Conservation (phyloP, 441 rosid genomes). For the Aquilaria agallochum region DNA sequence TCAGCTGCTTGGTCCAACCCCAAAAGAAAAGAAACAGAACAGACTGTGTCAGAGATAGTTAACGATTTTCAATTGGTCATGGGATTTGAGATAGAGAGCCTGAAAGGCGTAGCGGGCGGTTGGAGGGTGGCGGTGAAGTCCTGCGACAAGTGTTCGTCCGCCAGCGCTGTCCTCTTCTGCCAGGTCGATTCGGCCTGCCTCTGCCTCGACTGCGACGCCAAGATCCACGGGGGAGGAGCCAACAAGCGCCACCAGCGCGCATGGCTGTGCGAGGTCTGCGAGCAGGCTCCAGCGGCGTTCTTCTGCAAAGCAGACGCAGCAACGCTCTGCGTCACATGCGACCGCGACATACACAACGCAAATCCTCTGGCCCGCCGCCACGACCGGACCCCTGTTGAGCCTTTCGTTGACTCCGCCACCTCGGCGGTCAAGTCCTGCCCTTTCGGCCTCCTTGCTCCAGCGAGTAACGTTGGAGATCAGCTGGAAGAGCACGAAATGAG, state of each 20-base stretch:
- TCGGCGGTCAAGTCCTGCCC: slow-evolving; percentile 30
- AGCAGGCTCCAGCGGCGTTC: slow-evolving; percentile 63
- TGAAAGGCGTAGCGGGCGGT: slow-evolving; percentile 36
- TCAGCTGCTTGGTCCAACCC: slow-evolving; percentile 8
- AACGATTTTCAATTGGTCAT: slow-evolving; percentile 8
- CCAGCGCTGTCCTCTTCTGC: slow-evolving; percentile 43
- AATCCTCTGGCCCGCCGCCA: slow-evolving; percentile 63
- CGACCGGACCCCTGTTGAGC: slow-evolving; percentile 50
- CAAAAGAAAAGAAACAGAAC: not conserved
- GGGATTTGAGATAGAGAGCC: slow-evolving; percentile 37
- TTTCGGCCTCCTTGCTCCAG: slow-evolving; percentile 27
- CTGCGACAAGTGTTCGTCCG: slow-evolving; percentile 54
- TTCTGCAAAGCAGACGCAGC: slow-evolving; percentile 84
- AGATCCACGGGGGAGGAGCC: slow-evolving; percentile 25
- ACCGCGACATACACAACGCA: slow-evolving; percentile 61
- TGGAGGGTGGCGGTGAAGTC: slow-evolving; percentile 47
- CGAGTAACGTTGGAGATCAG: slow-evolving; percentile 13
- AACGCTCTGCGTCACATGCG: slow-evolving; percentile 53
- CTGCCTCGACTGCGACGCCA: slow-evolving; percentile 47
- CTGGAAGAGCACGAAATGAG: slow-evolving; percentile 26
- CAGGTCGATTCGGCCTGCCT: slow-evolving; percentile 47
- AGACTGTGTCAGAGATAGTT: not conserved
- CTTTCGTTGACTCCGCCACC: slow-evolving; percentile 43
- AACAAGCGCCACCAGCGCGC: slow-evolving; percentile 50
- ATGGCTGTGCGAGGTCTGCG: slow-evolving; percentile 63